Percentiles rank a stretch among this genome's conserved stretches.
Conservation (phyloP, 176 grass and related monocot genomes). For the Luzula sylvatica region DNA sequence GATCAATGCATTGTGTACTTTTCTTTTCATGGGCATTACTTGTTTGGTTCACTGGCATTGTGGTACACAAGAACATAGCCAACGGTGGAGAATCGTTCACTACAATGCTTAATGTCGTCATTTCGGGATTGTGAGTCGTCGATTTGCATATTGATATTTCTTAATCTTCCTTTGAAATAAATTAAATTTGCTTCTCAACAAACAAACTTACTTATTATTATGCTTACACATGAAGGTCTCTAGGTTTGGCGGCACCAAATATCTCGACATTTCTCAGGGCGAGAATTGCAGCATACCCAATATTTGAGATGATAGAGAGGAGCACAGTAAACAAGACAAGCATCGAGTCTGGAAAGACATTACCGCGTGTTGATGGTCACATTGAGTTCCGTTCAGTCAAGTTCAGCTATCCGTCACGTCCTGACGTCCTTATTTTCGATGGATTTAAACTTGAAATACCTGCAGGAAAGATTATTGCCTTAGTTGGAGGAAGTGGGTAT, state of each 20-base stretch:
- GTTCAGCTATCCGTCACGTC: slow-evolving; percentile 82
- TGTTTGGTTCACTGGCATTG: slow-evolving; percentile 78
- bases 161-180: neutral
- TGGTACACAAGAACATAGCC: slow-evolving; percentile 73
- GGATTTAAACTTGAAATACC: slow-evolving; percentile 65
- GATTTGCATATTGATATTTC: neutral
- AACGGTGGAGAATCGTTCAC: slow-evolving; percentile 96
- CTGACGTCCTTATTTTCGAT: slow-evolving; percentile 71
- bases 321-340: slow-evolving; percentile 51
- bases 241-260: slow-evolving; percentile 79
- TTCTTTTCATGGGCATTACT: slow-evolving; percentile 91
- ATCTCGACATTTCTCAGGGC: slow-evolving; percentile 80
- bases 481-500: slow-evolving; percentile 73
- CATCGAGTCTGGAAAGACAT: slow-evolving; percentile 32
- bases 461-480: slow-evolving; percentile 62
- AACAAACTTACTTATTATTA: no score
- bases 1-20: slow-evolving; percentile 75
- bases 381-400: slow-evolving; percentile 53
- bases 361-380: slow-evolving; percentile 47
- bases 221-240: slow-evolving; percentile 28
- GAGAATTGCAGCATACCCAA: slow-evolving; percentile 67
- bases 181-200: no score
- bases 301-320: slow-evolving; percentile 98
- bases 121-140: slow-evolving; percentile 60
- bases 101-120: slow-evolving; percentile 92